phyloP scores from a whole-genome alignment of 2,329 filamentous ascomycete species.

The Exophiala aquamarina region DNA sequence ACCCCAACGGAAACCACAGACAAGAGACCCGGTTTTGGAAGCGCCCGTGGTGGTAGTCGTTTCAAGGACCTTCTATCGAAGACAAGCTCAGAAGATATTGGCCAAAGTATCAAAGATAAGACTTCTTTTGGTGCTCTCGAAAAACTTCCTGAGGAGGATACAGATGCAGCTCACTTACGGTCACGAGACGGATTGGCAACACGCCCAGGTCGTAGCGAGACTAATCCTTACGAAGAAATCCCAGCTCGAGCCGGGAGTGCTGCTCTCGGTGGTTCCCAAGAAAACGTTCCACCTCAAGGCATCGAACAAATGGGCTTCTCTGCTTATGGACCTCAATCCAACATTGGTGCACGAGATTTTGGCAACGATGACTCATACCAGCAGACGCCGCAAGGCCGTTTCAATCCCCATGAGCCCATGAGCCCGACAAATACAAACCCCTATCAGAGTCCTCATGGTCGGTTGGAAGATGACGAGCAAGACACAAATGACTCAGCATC shows the following conservation, averaged over 20 bases:
- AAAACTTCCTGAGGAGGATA: constrained; percentile 53
- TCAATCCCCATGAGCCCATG: constrained; percentile 64
- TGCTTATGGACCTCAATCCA: constrained; percentile 60
- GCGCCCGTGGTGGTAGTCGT: constrained; percentile 72
- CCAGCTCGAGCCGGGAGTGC: constrained; percentile 59
- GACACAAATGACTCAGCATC: constrained; percentile 46
- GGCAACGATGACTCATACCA: constrained; percentile 59
- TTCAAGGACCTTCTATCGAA: constrained; percentile 84
- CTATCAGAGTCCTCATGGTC: constrained; percentile 83
- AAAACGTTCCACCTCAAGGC: constrained; percentile 57
- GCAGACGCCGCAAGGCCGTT: constrained; percentile 52
- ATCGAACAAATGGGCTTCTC: constrained; percentile 59
- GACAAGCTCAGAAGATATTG: constrained; percentile 67
- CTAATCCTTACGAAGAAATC: constrained; percentile 49
- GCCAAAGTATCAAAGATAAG: constrained; percentile 55
- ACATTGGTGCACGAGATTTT: constrained; percentile 58
- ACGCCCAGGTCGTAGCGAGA: constrained; percentile 48
- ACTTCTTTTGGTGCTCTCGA: constrained; percentile 53
- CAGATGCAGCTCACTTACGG: constrained; percentile 46
- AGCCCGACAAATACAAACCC: constrained; percentile 96
- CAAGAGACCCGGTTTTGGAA: constrained; percentile 69
- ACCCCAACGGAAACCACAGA: constrained; percentile 52
- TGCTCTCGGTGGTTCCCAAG: constrained; percentile 72
- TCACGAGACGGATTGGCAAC: constrained; percentile 52
- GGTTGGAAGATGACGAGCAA: constrained; percentile 62